Evolutionary conservation across 1,284 basidiomycete genomes (phyloP), one percentile per base, ranked within the genome.

Genomic region (Leccinum subfulvum): DNA sequence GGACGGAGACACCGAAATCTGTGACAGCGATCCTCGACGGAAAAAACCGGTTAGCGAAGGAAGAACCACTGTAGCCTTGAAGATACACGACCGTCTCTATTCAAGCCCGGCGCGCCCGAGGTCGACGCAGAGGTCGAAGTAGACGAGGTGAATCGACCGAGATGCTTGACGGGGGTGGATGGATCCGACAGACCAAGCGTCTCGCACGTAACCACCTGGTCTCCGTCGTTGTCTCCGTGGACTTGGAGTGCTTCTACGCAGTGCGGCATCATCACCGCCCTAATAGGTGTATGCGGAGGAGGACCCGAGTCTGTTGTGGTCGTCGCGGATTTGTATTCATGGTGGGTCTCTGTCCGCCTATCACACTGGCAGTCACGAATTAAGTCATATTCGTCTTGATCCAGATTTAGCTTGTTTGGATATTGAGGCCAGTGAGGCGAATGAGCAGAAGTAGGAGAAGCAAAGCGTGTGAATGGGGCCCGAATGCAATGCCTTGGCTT

Each of bases 201-300:
- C 26, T 62, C 1, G 5, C 62, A 60, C 1, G 57, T 28, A 21
- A 35, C 49, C 10, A 55, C 57, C 11, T 58, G 62, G 4, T 49
- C 62, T 9, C 57, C 58, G 1, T 65, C 68, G n/a, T 63, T 62
- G 44, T 69, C 71, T 49, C 62, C 64, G 37, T 64, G 57, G 53
- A 69, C 57, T 44, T 51, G 68, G 3, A 59, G n/a, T n/a, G n/a
- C n/a, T n/a, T n/a, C n/a, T n/a, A n/a, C n/a, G n/a, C n/a, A n/a
- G n/a, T 60, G 62, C 1, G 67, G 57, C 5, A 55, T 52, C 13
- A 61, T 62, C 28, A 41, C 13, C 35, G 53, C 51, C 21, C 70
- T 67, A n/a, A 71, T 49, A 18, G 73, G 70, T n/a, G 68, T 74
- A n/a, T 70, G 68, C 6, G 71, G 71, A 30, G 28, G 28, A 30